Base-by-base conservation (phyloP, 2,329 filamentous ascomycete genomes). In the Stachybotrys echinatus region DNA sequence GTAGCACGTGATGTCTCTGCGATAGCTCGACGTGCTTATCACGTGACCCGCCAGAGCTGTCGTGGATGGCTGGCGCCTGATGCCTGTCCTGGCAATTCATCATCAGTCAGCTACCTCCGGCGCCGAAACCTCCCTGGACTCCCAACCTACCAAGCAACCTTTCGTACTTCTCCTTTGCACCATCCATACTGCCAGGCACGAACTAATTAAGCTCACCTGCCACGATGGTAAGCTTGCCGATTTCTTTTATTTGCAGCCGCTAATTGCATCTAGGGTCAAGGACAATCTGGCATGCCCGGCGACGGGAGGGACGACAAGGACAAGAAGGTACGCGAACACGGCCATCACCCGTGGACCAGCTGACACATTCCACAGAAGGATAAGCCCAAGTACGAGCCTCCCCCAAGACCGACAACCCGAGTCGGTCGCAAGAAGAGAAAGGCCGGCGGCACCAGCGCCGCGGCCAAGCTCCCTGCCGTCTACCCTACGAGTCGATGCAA, bases 331-430 rank as follows among this genome's bases (percentile, higher is more conserved):
- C 49, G 69, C 50, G 23, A n/a, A 40, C 8, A 40, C 7, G 4
- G n/a, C n/a, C n/a, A n/a, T n/a, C n/a, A n/a, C n/a, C n/a, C n/a
- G n/a, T n/a, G n/a, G n/a, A 40, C 17, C 12, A 43, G 55, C 66
- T 54, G 68, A 51, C 48, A 3, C n/a, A 52, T 43, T 22, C 37
- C 53, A 61, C 64, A 96, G 92, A 97, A 99, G 82, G 92, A 99
- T 56, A 99, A 99, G 86, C 94, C 94, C 68, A 97, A 96, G 88
- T 99, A 99, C 79, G 94, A 99, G 74, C 94, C 94, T 57, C 94
- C 94, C 60, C 94, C 94, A 71, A 87, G 92, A 65, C 94, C 94
- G 55, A 99, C 94, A 55, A 97, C 94, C 58, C 89, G 94, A 69
- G 87, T 99, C 68, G 94, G 94, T 54, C 89, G 92, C 66, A 96